A percentile compares a stretch with the other conserved stretches of the same genome.
Evolutionary conservation across 345 rosid species (phyloP).

Genomic region (Citrus unshiu): DNA sequence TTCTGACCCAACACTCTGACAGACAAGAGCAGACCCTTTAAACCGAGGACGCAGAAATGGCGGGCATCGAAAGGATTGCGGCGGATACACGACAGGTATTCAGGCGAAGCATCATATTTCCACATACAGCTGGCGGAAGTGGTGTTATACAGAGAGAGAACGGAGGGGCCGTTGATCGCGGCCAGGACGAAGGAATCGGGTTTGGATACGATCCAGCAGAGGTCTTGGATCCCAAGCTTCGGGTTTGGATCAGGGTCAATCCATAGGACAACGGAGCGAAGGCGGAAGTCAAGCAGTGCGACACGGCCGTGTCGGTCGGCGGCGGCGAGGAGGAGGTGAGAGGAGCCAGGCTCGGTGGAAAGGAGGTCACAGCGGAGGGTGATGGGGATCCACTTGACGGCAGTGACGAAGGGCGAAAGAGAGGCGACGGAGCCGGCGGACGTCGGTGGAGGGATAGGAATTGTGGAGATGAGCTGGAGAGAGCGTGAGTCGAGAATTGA

Average conservation of each 20-base stretch:
- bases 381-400: conserved; percentile 84
- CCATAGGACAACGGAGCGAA: conserved; percentile 58
- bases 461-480: conserved; percentile 72
- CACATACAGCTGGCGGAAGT: conserved; percentile 48
- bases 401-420: conserved; percentile 77
- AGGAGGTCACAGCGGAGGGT: conserved; percentile 77
- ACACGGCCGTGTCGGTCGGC: conserved; percentile 96
- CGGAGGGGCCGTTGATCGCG: conserved; percentile 68
- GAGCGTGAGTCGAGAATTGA: conserved; percentile 75
- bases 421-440: conserved; percentile 36
- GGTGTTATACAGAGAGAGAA: conserved; percentile 53
- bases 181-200: conserved; percentile 59
- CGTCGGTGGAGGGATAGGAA: conserved; percentile 75
- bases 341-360: conserved; percentile 68
- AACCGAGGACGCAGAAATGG: conserved; percentile 73
- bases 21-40: conserved; percentile 72
- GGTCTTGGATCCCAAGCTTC: conserved; percentile 79
- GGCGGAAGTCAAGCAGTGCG: conserved; percentile 74
- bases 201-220: conserved; percentile 71
- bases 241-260: conserved; percentile 56
- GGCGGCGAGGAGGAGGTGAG: conserved; percentile 77
- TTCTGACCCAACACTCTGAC: conserved; percentile 67
- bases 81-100: conserved; percentile 73
- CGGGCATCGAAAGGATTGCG: conserved; percentile 90
- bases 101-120: conserved; percentile 79